A percentile compares a stretch with the other conserved stretches of the same genome.
Conservation (phyloP, 2,329 filamentous ascomycete species). For the Hymenoscyphus scutula region DNA sequence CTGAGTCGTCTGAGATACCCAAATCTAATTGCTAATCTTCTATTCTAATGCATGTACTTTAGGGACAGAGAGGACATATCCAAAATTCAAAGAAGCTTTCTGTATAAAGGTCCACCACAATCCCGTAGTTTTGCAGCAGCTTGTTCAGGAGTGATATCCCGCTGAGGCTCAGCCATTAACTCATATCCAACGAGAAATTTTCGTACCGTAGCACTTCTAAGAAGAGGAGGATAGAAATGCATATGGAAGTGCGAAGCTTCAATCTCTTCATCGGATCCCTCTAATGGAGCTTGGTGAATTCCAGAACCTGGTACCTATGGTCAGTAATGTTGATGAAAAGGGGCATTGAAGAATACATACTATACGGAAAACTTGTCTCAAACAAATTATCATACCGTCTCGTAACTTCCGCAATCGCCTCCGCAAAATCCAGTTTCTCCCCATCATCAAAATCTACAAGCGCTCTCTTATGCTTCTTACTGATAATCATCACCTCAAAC, state of each 20-base stretch:
- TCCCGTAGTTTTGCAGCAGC: conserved; percentile 73
- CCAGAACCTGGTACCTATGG: conserved; percentile 72
- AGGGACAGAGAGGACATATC: neutral
- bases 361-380: conserved; percentile 95
- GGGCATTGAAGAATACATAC: conserved; percentile 44
- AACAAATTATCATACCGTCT: conserved; percentile 95
- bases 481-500: conserved; percentile 88
- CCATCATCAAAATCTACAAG: conserved; percentile 74
- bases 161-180: conserved; percentile 94
- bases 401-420: conserved; percentile 83
- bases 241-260: conserved; percentile 90
- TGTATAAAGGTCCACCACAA: conserved; percentile 80
- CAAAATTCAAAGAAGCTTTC: conserved; percentile 47
- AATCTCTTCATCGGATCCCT: conserved; percentile 77
- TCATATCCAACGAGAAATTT: conserved; percentile 98
- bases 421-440: conserved; percentile 74
- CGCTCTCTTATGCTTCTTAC: conserved; percentile 78
- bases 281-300: conserved; percentile 89
- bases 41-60: conserved; percentile 12
- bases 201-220: conserved; percentile 87
- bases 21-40: conserved; percentile 8
- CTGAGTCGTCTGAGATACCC: neutral
- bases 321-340: too few relatives aligned
- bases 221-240: conserved; percentile 93
- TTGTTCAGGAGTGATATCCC: conserved; percentile 97